A percentile compares a stretch with the other conserved stretches of the same genome.
Conservation (phyloP, 2,329 filamentous ascomycete genomes). For the Zymoseptoria crescenta region DNA sequence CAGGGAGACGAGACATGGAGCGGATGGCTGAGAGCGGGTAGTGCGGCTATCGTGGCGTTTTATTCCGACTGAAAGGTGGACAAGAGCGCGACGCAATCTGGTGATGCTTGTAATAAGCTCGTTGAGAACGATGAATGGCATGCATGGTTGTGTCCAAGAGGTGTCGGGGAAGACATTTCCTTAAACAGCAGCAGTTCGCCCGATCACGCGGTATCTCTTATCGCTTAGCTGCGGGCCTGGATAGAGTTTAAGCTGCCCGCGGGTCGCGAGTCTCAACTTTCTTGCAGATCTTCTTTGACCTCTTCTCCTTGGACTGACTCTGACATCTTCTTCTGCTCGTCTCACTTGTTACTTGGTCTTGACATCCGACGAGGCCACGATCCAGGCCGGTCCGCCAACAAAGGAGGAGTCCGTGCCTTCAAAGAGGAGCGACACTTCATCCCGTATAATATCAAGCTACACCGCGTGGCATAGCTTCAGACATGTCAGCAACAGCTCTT, state of each 20-base stretch:
- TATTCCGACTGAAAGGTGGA: neutral
- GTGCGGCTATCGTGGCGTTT: neutral
- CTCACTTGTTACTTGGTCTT: neutral
- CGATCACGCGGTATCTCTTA: neutral
- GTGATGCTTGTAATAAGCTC: neutral
- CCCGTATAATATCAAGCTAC: neutral
- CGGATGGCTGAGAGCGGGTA: neutral
- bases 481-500: slow-evolving; percentile 22
- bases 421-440: neutral
- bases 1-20: neutral
- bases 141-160: neutral
- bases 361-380: neutral
- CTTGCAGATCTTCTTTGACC: neutral
- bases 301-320: too few relatives aligned
- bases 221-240: neutral
- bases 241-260: neutral
- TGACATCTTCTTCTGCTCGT: neutral
- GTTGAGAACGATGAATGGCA: neutral
- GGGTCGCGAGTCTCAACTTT: neutral
- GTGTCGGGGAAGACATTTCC: neutral
- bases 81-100: neutral
- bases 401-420: neutral
- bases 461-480: slow-evolving; percentile 1
- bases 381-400: neutral
- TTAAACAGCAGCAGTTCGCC: neutral